Conservation (phyloP, 139 green algal species). For the Mychonastes homosphaera region DNA sequence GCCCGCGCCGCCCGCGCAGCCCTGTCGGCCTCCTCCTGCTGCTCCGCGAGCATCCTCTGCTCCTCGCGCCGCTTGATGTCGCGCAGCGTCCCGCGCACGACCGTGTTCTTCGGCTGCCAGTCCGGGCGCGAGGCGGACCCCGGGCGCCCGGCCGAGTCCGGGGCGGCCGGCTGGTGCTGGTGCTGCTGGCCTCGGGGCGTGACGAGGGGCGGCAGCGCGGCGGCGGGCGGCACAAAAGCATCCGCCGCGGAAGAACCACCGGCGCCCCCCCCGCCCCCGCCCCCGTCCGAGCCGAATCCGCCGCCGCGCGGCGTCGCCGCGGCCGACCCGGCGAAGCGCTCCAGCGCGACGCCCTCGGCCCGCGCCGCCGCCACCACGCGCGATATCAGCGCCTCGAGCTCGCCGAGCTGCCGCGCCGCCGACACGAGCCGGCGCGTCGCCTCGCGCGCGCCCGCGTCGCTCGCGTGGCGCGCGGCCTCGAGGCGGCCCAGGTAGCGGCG, state of each 20-base stretch:
- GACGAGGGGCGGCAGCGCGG: slow-evolving; percentile 17
- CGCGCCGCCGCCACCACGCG: slow-evolving; percentile 8
- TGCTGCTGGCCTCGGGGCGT: no score
- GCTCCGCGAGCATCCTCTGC: no score
- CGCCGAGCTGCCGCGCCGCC: slow-evolving; percentile 34
- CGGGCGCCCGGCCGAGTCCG: neutral
- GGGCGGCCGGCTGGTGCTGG: neutral
- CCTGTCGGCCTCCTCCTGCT: no score
- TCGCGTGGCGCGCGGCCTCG: slow-evolving; percentile 55
- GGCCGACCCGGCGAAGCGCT: neutral
- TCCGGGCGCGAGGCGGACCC: slow-evolving; percentile 1
- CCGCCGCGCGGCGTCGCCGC: neutral
- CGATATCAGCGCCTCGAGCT: slow-evolving; percentile 34
- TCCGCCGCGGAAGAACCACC: neutral
- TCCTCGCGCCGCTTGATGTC: slow-evolving; percentile 11
- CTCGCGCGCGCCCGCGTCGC: slow-evolving; percentile 49
- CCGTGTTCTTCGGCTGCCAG: slow-evolving; percentile 38
- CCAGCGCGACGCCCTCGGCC: neutral
- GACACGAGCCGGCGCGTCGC: slow-evolving; percentile 51
- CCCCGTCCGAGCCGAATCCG: neutral
- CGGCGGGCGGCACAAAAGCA: slow-evolving; percentile 2
- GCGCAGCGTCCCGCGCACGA: slow-evolving; percentile 29
- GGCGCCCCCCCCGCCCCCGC: neutral
- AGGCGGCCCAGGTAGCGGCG: slow-evolving; percentile 63
- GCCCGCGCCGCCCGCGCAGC: no score